These are phyloP conservation scores for Rosa lucieae DNA, from an alignment of 306 rosid species.

Conservation along the genomic window DNA sequence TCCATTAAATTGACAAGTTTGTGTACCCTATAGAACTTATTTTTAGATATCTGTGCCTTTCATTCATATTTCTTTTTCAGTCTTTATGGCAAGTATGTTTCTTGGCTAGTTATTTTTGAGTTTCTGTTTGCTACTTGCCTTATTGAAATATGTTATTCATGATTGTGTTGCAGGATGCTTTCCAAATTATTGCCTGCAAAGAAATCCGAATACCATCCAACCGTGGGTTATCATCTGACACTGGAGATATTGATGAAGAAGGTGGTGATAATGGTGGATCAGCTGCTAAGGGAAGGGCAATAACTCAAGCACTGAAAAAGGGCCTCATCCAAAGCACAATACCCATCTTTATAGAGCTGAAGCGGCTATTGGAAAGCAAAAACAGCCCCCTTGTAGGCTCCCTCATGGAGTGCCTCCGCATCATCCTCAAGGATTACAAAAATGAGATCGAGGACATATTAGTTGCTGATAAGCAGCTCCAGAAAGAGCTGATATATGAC, in stretches of 20 bases:
- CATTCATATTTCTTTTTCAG: background rate
- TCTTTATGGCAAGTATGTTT: background rate
- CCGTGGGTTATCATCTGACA: conserved; percentile 58
- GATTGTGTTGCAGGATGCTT: conserved; percentile 57
- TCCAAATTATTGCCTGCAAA: conserved; percentile 78
- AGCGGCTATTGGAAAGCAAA: conserved; percentile 77
- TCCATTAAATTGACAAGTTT: background rate
- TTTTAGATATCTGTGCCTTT: background rate
- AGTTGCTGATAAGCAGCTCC: conserved; percentile 95
- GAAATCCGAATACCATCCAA: conserved; percentile 68
- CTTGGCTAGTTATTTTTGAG: background rate
- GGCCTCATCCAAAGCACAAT: conserved; percentile 79
- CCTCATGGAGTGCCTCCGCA: conserved; percentile 87
- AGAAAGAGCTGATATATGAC: conserved; percentile 81
- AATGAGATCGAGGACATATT: conserved; percentile 85
- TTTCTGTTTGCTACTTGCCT: background rate
- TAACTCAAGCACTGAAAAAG: conserved; percentile 78
- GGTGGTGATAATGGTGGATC: conserved; percentile 56
- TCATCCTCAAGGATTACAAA: conserved; percentile 88
- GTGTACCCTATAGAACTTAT: background rate
- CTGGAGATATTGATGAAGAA: conserved; percentile 76
- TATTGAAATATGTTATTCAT: background rate
- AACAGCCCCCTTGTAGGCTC: conserved; percentile 88
- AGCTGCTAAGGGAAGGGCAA: conserved; percentile 66
- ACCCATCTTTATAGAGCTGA: conserved; percentile 90